Base-by-base conservation (phyloP, 192 early-diverging fungal species). In the Podila clonocystis region DNA sequence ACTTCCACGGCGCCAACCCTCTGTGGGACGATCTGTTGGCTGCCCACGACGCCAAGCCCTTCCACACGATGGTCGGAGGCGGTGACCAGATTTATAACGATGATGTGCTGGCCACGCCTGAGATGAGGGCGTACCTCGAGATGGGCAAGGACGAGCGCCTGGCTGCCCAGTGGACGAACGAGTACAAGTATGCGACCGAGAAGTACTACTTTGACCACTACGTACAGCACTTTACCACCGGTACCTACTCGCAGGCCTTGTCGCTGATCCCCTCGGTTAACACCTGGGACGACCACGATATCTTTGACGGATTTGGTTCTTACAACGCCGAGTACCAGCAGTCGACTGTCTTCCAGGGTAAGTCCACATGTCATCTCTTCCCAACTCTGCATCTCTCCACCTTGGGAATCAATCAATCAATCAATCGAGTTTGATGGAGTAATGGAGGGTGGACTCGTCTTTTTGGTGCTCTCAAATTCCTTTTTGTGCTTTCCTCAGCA, bases 211-310 rank as follows among this genome's bases (percentile, higher is more conserved):
- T 94, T 72, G 85, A 88, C 62, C 85, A 88, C 71, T 95, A 94
- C 65, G 74, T 71, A 38, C 85, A 85, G 72, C 87, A 90, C 85
- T 95, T 94, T 72, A 70, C 72, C 57, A 83, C 83, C 55, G 67
- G 65, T 34, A 82, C 82, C 67, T 83, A 86, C 66, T 80, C 88
- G 50, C 87, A 93, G 65, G 91, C 94, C 15, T 85, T 94, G 70
- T 90, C 94, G 2, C 84, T 89, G 9, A 89, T 95, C 41, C 94
- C 94, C 48, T 91, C 92, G 38, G 83, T 91, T 49, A 91, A 92
- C 70, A 90, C 90, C 60, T 88, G 93, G 87, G 95, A 96, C 74
- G 95, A 96, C 80, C 95, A 96, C 82, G 94, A 96, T 82, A 89
- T 95, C 57, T 90, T 94, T 82, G 95, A 97, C 78, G 95, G 94